Conservation (phyloP, 139 green algal species). For the Parachlorella kessleri region DNA sequence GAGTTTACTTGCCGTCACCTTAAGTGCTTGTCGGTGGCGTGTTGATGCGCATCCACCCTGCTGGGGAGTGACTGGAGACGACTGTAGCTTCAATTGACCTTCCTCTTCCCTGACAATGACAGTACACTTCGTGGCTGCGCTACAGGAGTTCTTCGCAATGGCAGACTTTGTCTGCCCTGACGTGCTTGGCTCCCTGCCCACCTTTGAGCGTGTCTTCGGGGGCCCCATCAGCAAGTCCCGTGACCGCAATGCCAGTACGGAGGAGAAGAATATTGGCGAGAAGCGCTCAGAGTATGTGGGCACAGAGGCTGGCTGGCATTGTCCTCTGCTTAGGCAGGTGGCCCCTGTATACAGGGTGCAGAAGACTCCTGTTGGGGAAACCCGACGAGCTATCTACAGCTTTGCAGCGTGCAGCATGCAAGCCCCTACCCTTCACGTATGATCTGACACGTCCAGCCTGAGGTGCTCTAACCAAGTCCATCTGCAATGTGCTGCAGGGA, state of each 20-base stretch:
- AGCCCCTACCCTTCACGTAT: no score
- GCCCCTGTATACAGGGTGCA: no score
- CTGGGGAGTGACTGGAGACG: background rate
- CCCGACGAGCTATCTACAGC: no score
- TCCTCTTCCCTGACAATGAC: background rate
- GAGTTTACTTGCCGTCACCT: no score
- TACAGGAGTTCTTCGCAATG: constrained; percentile 61
- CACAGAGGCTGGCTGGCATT: no score
- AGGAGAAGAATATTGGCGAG: constrained; percentile 66
- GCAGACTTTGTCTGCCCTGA: constrained; percentile 71
- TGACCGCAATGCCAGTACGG: constrained; percentile 60
- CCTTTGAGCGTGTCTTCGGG: constrained; percentile 78
- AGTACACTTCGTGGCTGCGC: background rate
- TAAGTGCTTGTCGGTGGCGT: no score
- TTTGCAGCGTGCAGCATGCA: no score
- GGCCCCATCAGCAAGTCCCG: constrained; percentile 63
- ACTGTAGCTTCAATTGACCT: background rate
- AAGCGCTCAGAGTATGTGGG: constrained; percentile 49
- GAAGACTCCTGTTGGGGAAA: no score
- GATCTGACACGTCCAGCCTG: no score
- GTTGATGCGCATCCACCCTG: no score
- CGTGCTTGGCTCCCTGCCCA: constrained; percentile 57
- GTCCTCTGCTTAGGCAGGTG: no score
- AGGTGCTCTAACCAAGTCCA: no score
- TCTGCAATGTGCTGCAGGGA: constrained; percentile 51